These are phyloP conservation scores for Pseudogymnoascus sp. DNA, from an alignment of 2,329 filamentous ascomycete genomes.

Conservation along the genomic window DNA sequence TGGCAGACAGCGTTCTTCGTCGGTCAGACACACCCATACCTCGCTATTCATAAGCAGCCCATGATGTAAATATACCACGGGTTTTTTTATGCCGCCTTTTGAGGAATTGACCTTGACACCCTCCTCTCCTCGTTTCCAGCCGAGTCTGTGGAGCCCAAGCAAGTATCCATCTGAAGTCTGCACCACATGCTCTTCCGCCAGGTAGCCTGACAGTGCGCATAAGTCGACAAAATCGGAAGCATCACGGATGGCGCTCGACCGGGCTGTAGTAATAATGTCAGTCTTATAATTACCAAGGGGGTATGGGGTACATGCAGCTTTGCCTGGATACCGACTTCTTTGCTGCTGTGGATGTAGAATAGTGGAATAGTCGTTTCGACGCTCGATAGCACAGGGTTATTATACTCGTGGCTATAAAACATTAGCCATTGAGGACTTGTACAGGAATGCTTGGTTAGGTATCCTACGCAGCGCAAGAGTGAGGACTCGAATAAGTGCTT, in stretches of 20 bases:
- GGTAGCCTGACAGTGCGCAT: conserved; percentile 85
- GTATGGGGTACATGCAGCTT: conserved; percentile 47
- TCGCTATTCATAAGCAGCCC: conserved; percentile 98
- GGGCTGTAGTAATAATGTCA: conserved; percentile 34
- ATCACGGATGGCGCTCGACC: conserved; percentile 71
- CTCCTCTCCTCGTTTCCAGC: conserved; percentile 75
- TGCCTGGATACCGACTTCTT: conserved; percentile 59
- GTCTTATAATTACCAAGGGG: conserved; percentile 52
- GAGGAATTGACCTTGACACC: conserved; percentile 68
- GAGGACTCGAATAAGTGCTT: conserved; percentile 73
- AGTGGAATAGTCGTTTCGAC: conserved; percentile 76
- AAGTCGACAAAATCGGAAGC: conserved; percentile 89
- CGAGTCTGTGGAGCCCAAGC: conserved; percentile 78
- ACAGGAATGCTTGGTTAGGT: not conserved
- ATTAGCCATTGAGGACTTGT: conserved; percentile 10
- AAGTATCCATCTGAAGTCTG: conserved; percentile 93
- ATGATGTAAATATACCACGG: conserved; percentile 89
- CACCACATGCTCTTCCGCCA: conserved; percentile 90
- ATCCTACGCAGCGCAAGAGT: conserved; percentile 76
- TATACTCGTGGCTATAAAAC: conserved; percentile 58
- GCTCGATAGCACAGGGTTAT: conserved; percentile 74
- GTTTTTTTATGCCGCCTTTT: conserved; percentile 57
- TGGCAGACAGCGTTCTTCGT: conserved; percentile 75
- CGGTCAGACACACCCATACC: conserved; percentile 91
- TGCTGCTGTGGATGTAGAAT: conserved; percentile 60